Evolutionary conservation across 768 basidiomycete genomes (phyloP).

Genomic region (Rhodosporidiobolus sp.): DNA sequence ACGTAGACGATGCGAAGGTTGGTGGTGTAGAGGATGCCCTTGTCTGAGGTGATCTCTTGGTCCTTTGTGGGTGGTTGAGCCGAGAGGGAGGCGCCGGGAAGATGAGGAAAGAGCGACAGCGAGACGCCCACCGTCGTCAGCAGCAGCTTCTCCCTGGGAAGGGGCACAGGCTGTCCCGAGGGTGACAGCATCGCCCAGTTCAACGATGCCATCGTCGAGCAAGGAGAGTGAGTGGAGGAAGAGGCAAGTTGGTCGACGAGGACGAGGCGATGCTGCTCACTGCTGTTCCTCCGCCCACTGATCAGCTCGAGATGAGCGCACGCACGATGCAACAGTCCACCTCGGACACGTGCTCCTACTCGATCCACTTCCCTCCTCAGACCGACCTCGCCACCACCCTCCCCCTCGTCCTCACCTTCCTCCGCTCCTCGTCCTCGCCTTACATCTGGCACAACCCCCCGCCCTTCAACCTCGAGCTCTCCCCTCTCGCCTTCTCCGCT

Average conservation of each 20-base stretch:
- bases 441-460: conserved; percentile 33
- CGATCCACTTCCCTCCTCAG: background rate
- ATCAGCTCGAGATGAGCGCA: background rate
- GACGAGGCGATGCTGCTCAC: background rate
- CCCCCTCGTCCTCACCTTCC: conserved; percentile 3
- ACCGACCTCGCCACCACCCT: background rate
- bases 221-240: background rate
- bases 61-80: background rate
- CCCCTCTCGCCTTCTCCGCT: background rate
- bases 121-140: background rate
- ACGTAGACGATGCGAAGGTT: conserved; percentile 35
- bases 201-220: conserved; percentile 11
- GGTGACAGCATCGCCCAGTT: conserved; percentile 23
- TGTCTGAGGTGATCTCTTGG: background rate
- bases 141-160: conserved; percentile 28
- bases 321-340: background rate
- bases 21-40: conserved; percentile 11
- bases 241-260: background rate
- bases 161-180: conserved; percentile 2
- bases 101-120: conserved; percentile 14
- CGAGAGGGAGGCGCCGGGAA: background rate
- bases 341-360: conserved; percentile 4
- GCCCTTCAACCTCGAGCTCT: conserved; percentile 2
- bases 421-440: background rate
- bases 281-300: background rate